Conservation (phyloP, 1,139 yeast species). For the Martiniozyma asiatica region DNA sequence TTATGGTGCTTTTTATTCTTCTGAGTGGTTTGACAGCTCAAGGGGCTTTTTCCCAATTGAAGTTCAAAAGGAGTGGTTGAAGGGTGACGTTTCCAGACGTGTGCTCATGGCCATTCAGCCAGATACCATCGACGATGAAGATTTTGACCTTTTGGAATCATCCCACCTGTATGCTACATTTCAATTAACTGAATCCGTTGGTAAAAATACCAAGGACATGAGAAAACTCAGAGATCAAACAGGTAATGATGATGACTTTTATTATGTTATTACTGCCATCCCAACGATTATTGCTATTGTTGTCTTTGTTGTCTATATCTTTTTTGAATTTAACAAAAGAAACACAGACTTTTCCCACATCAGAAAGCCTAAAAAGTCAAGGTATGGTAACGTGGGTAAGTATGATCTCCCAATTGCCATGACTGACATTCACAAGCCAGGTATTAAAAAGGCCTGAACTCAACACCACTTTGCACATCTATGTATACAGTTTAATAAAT, state of each 20-base stretch:
- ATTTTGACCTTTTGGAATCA: constrained; percentile 41
- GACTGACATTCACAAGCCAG: constrained; percentile 21
- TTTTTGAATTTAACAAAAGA: constrained; percentile 41
- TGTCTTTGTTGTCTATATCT: constrained; percentile 50
- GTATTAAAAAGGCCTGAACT: constrained; percentile 8
- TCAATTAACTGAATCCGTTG: constrained; percentile 45
- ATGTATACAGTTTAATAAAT: neutral
- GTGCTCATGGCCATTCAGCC: constrained; percentile 62
- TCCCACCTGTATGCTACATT: constrained; percentile 43
- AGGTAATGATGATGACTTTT: constrained; percentile 54
- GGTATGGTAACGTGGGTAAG: constrained; percentile 32
- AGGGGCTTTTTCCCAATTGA: constrained; percentile 56
- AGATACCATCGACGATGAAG: constrained; percentile 50
- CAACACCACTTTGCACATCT: no score
- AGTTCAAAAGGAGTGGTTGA: constrained; percentile 50
- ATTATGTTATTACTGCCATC: constrained; percentile 54
- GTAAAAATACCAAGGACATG: constrained; percentile 45
- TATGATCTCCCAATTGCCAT: constrained; percentile 18
- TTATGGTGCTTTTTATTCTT: constrained; percentile 39
- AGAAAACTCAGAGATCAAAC: constrained; percentile 37
- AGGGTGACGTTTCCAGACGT: constrained; percentile 35
- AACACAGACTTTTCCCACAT: constrained; percentile 38
- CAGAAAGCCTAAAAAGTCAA: constrained; percentile 37
- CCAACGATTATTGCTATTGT: constrained; percentile 63
- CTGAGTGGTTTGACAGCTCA: constrained; percentile 60